Evolutionary conservation across 805 yeast species (phyloP).

Genomic region (Candida gorgasii): DNA sequence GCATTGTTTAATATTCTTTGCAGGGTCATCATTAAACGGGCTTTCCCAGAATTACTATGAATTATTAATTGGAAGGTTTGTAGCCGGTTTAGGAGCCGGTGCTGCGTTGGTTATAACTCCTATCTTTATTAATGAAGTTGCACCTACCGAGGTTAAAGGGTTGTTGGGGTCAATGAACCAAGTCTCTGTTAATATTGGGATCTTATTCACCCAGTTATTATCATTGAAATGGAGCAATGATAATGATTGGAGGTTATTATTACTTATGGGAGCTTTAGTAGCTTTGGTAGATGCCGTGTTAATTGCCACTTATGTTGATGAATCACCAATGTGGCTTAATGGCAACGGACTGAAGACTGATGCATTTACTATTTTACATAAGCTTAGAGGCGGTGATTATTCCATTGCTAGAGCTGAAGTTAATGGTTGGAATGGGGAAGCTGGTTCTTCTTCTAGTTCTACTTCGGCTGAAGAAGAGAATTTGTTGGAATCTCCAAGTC

Average conservation of each 20-base stretch:
- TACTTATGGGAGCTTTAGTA: conserved; percentile 60
- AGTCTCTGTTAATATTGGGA: conserved; percentile 82
- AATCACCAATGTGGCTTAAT: conserved; percentile 84
- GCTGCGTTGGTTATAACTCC: conserved; percentile 84
- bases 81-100: conserved; percentile 88
- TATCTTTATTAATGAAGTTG: conserved; percentile 73
- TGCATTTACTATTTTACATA: conserved; percentile 40
- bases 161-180: conserved; percentile 88
- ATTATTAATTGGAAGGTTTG: conserved; percentile 66
- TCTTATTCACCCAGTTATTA: conserved; percentile 71
- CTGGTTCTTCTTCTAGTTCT: conserved; percentile 7
- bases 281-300: conserved; percentile 51
- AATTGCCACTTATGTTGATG: conserved; percentile 48
- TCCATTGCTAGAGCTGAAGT: conserved; percentile 37
- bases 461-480: conserved; percentile 16
- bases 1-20: conserved; percentile 50
- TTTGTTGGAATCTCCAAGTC: conserved; percentile 7
- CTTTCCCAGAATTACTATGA: conserved; percentile 41
- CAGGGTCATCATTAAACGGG: conserved; percentile 67
- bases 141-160: conserved; percentile 72
- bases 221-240: conserved; percentile 70
- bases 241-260: conserved; percentile 69
- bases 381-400: conserved; percentile 42
- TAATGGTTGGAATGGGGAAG: conserved; percentile 29
- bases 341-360: conserved; percentile 45